A percentile compares a stretch with the other conserved stretches of the same genome.
phyloP scores from a whole-genome alignment of 2,329 filamentous ascomycete genomes.

The Cladophialophora carrionii region DNA sequence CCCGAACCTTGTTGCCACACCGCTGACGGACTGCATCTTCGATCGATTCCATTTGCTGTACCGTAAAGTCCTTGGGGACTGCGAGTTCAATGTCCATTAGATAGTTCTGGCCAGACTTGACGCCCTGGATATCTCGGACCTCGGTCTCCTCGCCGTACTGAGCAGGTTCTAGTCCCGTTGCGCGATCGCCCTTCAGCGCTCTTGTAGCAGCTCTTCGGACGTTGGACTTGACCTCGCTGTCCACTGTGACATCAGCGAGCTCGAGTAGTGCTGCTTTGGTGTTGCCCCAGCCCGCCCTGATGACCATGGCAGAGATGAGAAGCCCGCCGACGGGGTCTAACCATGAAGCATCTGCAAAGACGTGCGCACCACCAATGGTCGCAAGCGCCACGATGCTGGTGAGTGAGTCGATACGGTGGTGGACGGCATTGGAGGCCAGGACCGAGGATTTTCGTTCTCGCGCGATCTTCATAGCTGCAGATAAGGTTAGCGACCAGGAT shows the following conservation, averaged over 20 bases:
- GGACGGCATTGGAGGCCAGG: conserved; percentile 91
- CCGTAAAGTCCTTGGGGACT: conserved; percentile 74
- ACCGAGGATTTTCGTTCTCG: conserved; percentile 93
- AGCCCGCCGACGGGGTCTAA: conserved; percentile 92
- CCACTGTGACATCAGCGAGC: conserved; percentile 86
- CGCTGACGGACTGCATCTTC: conserved; percentile 74
- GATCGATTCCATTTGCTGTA: conserved; percentile 68
- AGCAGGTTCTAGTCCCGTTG: conserved; percentile 44
- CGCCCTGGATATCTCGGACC: conserved; percentile 77
- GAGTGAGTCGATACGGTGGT: conserved; percentile 93
- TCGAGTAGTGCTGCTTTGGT: conserved; percentile 80
- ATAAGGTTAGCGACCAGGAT: conserved; percentile 19
- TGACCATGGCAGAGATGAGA: conserved; percentile 89
- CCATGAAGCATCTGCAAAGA: conserved; percentile 84
- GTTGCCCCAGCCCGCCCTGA: conserved; percentile 86
- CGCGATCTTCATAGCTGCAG: conserved; percentile 87
- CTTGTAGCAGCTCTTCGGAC: conserved; percentile 68
- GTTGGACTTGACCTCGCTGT: conserved; percentile 76
- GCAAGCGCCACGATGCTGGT: conserved; percentile 91
- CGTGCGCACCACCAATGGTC: conserved; percentile 86
- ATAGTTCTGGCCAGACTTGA: conserved; percentile 97
- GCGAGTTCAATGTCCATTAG: conserved; percentile 86
- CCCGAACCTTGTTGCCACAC: conserved; percentile 76
- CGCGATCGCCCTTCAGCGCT: conserved; percentile 55
- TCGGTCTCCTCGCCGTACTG: conserved; percentile 63